These are phyloP conservation scores for Gossypium herbaceum DNA, from an alignment of 345 rosid genomes.

Conservation along the genomic window DNA sequence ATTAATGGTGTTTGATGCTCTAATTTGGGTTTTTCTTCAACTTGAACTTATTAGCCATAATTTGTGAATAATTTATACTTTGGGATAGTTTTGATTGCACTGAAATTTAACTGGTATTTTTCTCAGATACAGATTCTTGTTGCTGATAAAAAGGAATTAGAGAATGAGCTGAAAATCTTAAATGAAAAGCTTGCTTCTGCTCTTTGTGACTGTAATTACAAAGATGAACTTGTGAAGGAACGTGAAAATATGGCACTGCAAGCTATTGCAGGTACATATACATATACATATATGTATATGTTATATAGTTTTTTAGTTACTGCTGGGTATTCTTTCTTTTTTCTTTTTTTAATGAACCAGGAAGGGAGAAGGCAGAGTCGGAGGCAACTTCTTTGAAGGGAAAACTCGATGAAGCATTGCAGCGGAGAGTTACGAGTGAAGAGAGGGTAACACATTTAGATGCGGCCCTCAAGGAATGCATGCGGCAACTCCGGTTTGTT, in stretches of 20 bases:
- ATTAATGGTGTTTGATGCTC: background rate
- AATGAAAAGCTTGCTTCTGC: slow-evolving; percentile 52
- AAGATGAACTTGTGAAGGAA: slow-evolving; percentile 51
- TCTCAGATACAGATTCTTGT: slow-evolving; percentile 42
- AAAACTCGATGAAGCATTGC: slow-evolving; percentile 56
- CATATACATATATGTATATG: background rate
- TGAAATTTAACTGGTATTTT: background rate
- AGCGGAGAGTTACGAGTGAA: slow-evolving; percentile 44
- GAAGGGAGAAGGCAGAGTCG: slow-evolving; percentile 59
- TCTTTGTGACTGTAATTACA: slow-evolving; percentile 42
- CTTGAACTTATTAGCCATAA: background rate
- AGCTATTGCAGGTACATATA: slow-evolving; percentile 50
- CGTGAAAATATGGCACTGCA: slow-evolving; percentile 50
- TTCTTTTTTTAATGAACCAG: slow-evolving; percentile 26
- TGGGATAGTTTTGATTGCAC: background rate
- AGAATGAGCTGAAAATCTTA: slow-evolving; percentile 44
- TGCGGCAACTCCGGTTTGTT: slow-evolving; percentile 73
- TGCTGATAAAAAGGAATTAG: slow-evolving; percentile 42
- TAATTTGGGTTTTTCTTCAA: background rate
- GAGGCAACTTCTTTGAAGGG: slow-evolving; percentile 47
- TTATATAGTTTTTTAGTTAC: background rate
- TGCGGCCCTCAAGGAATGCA: slow-evolving; percentile 74
- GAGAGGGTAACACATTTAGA: slow-evolving; percentile 56
- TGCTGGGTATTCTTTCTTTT: background rate
- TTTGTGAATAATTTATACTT: background rate